Percentiles rank a stretch among this genome's conserved stretches.
These are phyloP conservation scores for Cladobotryum protrusum DNA, from an alignment of 2,329 filamentous ascomycete species.

Conservation along the genomic window DNA sequence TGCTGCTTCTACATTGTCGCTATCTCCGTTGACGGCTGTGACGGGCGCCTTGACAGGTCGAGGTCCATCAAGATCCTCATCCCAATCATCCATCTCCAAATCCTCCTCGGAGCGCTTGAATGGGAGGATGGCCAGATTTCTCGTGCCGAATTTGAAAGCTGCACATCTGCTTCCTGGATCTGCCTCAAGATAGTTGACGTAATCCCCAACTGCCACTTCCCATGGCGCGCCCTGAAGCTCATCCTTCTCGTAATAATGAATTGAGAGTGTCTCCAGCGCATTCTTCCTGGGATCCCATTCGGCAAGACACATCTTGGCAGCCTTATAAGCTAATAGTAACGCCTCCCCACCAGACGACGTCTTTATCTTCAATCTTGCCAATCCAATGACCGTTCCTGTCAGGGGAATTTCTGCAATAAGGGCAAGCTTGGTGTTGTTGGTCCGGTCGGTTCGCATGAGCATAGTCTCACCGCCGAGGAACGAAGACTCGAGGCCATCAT, in stretches of 20 bases:
- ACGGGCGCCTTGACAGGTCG: slow-evolving; percentile 44
- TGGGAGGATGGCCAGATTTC: slow-evolving; percentile 87
- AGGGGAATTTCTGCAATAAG: slow-evolving; percentile 80
- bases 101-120: slow-evolving; percentile 84
- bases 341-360: slow-evolving; percentile 78
- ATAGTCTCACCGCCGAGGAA: slow-evolving; percentile 59
- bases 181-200: slow-evolving; percentile 74
- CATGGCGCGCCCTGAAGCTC: slow-evolving; percentile 79
- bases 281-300: slow-evolving; percentile 86
- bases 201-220: slow-evolving; percentile 67
- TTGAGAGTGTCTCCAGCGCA: slow-evolving; percentile 79
- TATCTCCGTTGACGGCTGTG: slow-evolving; percentile 29
- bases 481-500: slow-evolving; percentile 59
- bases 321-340: slow-evolving; percentile 75
- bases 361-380: slow-evolving; percentile 69
- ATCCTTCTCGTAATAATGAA: slow-evolving; percentile 97
- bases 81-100: slow-evolving; percentile 86
- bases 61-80: slow-evolving; percentile 70
- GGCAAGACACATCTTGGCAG: slow-evolving; percentile 87
- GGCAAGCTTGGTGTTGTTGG: slow-evolving; percentile 68
- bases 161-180: slow-evolving; percentile 92
- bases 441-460: slow-evolving; percentile 55
- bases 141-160: slow-evolving; percentile 82
- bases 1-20: slow-evolving; percentile 49
- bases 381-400: slow-evolving; percentile 75